Base-by-base conservation (phyloP, 129 eudicot species). In the Pittosporum tobira region DNA sequence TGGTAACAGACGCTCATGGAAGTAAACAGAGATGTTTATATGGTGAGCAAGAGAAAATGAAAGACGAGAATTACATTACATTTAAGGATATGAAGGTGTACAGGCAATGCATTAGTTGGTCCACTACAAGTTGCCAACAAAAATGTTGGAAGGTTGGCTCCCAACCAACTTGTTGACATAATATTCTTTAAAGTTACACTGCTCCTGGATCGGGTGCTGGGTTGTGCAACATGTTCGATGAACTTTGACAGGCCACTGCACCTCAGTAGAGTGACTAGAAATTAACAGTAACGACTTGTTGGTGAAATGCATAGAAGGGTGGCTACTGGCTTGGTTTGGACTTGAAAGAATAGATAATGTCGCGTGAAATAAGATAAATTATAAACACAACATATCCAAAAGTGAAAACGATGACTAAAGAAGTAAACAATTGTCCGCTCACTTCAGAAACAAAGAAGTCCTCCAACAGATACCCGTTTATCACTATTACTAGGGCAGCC, bases 401-500 rank as follows among this genome's bases (percentile, higher is more conserved):
- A 13, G 88, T 74, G 31, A 87, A 62, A 26, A 30, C 72, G 2
- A 34, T 54, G 21, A 91, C 76, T 5, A 67, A 38, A 47, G 77
- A 72, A 22, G 85, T 73, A 63, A 78, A 63, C 30, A 70, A 20
- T 15, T 55, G 38, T 16, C 99, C 99, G 13, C 72, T 74, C 40
- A 75, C 90, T 81, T 83, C 94, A 38, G 82, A 53, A 20, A 85
- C 74, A 47, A 91, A 74, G 64, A 87, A 91, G 9, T 91, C 96
- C 50, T 78, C 62, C 74, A 91, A 48, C 16, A 91, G 77, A 69
- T 91, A 91, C 6, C 90, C 96, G 29, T 91, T 91, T 65, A 87
- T 91, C 25, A 83, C 84, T 24, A 91, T 91, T 64, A 91, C 83
- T 59, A 91, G 74, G 20, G 65, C 85, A 44, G 99, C 99, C 62